Conservation (phyloP, 2,329 filamentous ascomycete genomes). For the Aspergillus caelatus region DNA sequence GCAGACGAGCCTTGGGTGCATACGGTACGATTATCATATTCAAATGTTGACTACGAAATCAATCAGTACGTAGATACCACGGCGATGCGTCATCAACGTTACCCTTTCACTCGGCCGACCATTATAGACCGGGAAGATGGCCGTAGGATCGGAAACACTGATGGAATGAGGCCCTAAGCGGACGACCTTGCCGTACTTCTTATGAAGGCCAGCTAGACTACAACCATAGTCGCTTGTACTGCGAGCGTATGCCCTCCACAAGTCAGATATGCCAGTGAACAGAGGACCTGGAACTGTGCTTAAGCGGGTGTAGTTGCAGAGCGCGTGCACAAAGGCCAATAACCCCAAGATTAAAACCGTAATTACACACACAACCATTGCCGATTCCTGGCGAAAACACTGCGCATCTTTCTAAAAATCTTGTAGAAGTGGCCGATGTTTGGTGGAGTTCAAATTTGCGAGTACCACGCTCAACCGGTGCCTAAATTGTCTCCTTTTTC, state of each 20-base stretch:
- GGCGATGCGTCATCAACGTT: background rate
- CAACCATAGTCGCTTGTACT: conserved; percentile 7
- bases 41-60: background rate
- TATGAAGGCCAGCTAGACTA: conserved; percentile 16
- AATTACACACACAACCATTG: conserved; percentile 17
- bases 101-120: conserved; percentile 1
- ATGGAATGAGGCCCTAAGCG: conserved; percentile 19
- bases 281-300: conserved; percentile 20
- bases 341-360: conserved; percentile 3
- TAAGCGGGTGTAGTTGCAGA: conserved; percentile 21
- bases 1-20: background rate
- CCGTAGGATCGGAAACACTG: conserved; percentile 18
- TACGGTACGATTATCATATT: background rate
- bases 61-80: background rate
- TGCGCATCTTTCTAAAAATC: background rate
- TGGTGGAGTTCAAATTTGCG: background rate
- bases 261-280: conserved; percentile 10
- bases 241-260: conserved; percentile 16
- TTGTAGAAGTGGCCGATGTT: background rate
- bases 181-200: conserved; percentile 20
- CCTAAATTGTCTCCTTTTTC: conserved; percentile 4
- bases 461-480: background rate
- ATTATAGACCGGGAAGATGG: conserved; percentile 8
- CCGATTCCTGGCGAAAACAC: background rate
- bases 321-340: conserved; percentile 9